Conservation (phyloP, 495 filamentous ascomycete species). For the Hypomontagnella monticulosa region DNA sequence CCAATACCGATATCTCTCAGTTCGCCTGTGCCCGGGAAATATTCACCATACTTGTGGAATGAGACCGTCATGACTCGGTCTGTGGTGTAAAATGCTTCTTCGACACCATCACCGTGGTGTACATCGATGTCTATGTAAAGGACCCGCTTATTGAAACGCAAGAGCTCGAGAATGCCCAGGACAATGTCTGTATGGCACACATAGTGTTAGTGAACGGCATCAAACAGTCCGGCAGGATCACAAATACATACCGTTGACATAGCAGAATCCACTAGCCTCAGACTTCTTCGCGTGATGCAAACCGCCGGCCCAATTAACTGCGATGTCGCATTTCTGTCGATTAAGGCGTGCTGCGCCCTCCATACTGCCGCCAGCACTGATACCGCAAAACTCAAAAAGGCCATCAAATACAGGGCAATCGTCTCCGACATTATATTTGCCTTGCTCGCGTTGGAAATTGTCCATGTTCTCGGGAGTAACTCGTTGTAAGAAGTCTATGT, state of each 20-base stretch:
- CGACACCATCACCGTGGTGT: slow-evolving; percentile 97
- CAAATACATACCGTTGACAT: slow-evolving; percentile 82
- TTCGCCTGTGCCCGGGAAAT: slow-evolving; percentile 97
- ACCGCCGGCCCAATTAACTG: slow-evolving; percentile 97
- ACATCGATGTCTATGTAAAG: slow-evolving; percentile 99
- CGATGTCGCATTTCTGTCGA: slow-evolving; percentile 93
- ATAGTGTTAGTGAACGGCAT: neutral
- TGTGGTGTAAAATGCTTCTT: slow-evolving; percentile 97
- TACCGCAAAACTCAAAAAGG: slow-evolving; percentile 97
- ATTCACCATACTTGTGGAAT: slow-evolving; percentile 99
- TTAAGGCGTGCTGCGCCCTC: slow-evolving; percentile 94
- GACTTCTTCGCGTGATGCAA: slow-evolving; percentile 98
- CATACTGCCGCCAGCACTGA: slow-evolving; percentile 97
- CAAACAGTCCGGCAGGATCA: neutral
- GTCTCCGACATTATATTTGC: slow-evolving; percentile 97
- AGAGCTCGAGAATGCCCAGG: slow-evolving; percentile 92
- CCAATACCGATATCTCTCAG: slow-evolving; percentile 95
- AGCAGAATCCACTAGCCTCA: slow-evolving; percentile 97
- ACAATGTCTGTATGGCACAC: slow-evolving; percentile 77
- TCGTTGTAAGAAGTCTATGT: slow-evolving; percentile 95
- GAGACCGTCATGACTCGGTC: slow-evolving; percentile 98
- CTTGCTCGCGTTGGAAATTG: slow-evolving; percentile 87
- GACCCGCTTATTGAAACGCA: slow-evolving; percentile 91
- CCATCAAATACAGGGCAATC: slow-evolving; percentile 99
- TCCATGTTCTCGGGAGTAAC: slow-evolving; percentile 99